A percentile compares a stretch with the other conserved stretches of the same genome.
Conservation (phyloP, 306 rosid species). For the Ceratonia siliqua region DNA sequence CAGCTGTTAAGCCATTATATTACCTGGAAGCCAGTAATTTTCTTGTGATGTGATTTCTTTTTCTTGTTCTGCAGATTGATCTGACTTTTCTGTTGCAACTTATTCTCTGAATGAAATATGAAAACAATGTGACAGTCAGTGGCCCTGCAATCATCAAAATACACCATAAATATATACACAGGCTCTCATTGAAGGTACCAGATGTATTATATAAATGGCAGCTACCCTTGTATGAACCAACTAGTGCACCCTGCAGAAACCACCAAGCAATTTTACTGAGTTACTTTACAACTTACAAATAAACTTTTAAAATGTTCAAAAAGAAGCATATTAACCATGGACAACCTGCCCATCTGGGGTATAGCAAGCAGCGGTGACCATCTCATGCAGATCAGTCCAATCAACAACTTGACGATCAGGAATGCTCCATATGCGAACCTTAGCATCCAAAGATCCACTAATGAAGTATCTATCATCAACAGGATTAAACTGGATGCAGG, state of each 20-base stretch:
- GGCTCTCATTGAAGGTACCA: conserved; percentile 46
- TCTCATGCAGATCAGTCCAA: conserved; percentile 83
- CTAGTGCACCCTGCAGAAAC: conserved; percentile 74
- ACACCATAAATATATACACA: neutral
- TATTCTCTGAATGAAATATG: conserved; percentile 57
- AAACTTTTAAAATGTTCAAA: neutral
- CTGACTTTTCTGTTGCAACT: conserved; percentile 66
- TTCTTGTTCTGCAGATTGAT: conserved; percentile 87
- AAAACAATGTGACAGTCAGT: conserved; percentile 13
- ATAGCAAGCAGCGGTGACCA: conserved; percentile 93
- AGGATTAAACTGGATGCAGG: conserved; percentile 97
- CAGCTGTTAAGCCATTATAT: conserved; percentile 26
- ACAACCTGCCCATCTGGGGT: conserved; percentile 95
- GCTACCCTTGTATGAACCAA: conserved; percentile 85
- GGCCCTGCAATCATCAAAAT: conserved; percentile 5
- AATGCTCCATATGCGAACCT: conserved; percentile 95
- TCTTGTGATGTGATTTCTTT: conserved; percentile 73
- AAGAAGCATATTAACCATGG: conserved; percentile 8
- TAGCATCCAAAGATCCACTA: conserved; percentile 89
- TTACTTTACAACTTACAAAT: conserved; percentile 15
- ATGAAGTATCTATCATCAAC: conserved; percentile 91
- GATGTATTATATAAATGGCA: conserved; percentile 74
- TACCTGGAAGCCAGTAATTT: conserved; percentile 95
- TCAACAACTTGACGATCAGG: conserved; percentile 88
- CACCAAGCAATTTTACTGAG: conserved; percentile 38